Conservation (phyloP, 306 rosid genomes). For the Rosa lucieae region DNA sequence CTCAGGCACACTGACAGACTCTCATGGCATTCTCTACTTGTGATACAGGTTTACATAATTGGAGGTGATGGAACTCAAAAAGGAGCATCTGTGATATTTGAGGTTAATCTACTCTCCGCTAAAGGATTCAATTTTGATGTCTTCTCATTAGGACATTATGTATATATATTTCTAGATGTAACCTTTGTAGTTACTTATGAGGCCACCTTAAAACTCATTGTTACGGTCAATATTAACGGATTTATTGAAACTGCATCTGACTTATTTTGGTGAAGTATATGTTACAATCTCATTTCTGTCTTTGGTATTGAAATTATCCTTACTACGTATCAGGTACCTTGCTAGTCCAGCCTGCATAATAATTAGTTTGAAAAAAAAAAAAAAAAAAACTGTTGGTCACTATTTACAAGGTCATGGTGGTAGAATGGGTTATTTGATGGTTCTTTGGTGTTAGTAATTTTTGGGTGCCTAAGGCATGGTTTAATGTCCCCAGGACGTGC, state of each 20-base stretch:
- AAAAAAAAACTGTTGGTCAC: not conserved
- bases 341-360: not conserved
- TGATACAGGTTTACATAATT: slow-evolving; percentile 44
- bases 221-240: not conserved
- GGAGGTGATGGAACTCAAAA: slow-evolving; percentile 60
- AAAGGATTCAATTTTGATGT: not conserved
- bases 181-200: not conserved
- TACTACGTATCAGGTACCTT: not conserved
- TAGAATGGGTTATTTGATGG: not conserved
- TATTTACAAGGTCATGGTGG: not conserved
- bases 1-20: not conserved
- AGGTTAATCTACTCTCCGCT: slow-evolving; percentile 26
- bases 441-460: not conserved
- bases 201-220: not conserved
- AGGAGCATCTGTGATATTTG: slow-evolving; percentile 47
- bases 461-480: not conserved
- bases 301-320: not conserved
- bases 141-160: not conserved
- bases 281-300: not conserved
- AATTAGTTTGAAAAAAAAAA: not conserved
- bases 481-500: not conserved
- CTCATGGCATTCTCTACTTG: slow-evolving; percentile 4
- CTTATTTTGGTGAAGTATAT: not conserved
- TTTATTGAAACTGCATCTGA: not conserved
- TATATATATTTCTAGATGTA: not conserved